Evolutionary conservation across 1,139 yeast species (phyloP).

Genomic region (Suhomyces bolitotheri): DNA sequence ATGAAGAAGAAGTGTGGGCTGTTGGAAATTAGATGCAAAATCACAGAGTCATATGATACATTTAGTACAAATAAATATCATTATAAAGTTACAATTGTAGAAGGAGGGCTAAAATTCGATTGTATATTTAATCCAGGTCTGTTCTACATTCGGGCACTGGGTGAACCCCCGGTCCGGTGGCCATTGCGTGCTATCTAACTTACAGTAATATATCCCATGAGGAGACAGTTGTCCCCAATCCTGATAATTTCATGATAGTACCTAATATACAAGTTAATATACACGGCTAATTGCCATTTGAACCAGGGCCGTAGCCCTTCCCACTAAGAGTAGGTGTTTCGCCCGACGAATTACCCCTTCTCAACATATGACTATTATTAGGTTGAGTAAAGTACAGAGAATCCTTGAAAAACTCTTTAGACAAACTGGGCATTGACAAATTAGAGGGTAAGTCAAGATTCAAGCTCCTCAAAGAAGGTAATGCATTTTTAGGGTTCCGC

Average conservation of each 20-base stretch:
- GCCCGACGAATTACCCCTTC: slow-evolving; percentile 12
- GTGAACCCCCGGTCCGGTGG: no score
- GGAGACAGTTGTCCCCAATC: no score
- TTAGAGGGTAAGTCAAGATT: slow-evolving; percentile 50
- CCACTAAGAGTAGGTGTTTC: slow-evolving; percentile 7
- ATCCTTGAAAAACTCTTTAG: slow-evolving; percentile 12
- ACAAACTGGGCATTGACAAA: slow-evolving; percentile 27
- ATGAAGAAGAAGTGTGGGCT: slow-evolving; percentile 85
- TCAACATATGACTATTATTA: slow-evolving; percentile 2
- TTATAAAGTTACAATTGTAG: no score
- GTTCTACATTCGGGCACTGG: no score
- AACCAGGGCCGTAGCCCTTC: slow-evolving; percentile 7
- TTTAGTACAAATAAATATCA: no score
- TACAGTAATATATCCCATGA: no score
- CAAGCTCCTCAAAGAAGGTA: slow-evolving; percentile 54
- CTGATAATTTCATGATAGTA: no score
- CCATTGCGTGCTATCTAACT: no score
- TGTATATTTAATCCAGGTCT: no score
- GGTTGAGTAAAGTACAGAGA: slow-evolving; percentile 8
- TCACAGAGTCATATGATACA: no score
- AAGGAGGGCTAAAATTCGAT: no score
- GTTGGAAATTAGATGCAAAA: slow-evolving; percentile 66
- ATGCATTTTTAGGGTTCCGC: slow-evolving; percentile 27
- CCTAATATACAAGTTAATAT: slow-evolving; percentile 7
- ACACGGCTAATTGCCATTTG: slow-evolving; percentile 7